Evolutionary conservation across 345 rosid genomes (phyloP), one percentile per base, ranked within the genome.

Genomic region (Viola odorata): DNA sequence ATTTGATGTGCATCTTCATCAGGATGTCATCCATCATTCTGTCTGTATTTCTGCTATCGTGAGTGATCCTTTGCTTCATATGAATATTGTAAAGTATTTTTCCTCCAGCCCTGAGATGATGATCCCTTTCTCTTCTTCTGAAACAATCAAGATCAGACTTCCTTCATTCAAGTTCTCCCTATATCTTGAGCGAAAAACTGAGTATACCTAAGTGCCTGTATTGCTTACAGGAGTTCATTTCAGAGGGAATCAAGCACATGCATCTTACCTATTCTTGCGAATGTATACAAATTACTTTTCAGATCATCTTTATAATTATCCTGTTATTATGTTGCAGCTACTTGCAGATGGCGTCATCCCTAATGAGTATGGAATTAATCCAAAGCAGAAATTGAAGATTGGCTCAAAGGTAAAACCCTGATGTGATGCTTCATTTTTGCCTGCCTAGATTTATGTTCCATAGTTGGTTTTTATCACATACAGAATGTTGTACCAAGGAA

Each of bases 261-360:
- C 23, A 50, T 32, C 39, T n/a, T n/a, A n/a, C n/a, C n/a, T n/a
- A n/a, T n/a, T n/a, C n/a, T n/a, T 23, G 32, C 32, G 32, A 23
- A 23, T 23, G 32, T 23, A 23, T 23, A 23, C 32, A 23, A 23
- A 23, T 23, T 23, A 23, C 2, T 23, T 23, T 23, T 23, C 32
- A 23, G 32, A 23, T 23, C 32, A 23, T 23, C 32, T 23, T 23
- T 23, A 23, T 23, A 23, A 23, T 23, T 23, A 23, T 23, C 32
- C 32, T 23, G 1, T 23, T 23, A 23, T 23, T 23, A 23, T 78
- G 14, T 74, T 81, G 75, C 82, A 94, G 97, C 68, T 83, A 68
- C 97, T 94, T 55, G 99, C 99, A 65, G 99, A 94, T 80, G 96
- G 97, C 72, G 97, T 94, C 65, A 88, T 94, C 53, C 99, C 99